Evolutionary conservation across 2,329 filamentous ascomycete genomes (phyloP).

Genomic region (Colletotrichum graminicola): DNA sequence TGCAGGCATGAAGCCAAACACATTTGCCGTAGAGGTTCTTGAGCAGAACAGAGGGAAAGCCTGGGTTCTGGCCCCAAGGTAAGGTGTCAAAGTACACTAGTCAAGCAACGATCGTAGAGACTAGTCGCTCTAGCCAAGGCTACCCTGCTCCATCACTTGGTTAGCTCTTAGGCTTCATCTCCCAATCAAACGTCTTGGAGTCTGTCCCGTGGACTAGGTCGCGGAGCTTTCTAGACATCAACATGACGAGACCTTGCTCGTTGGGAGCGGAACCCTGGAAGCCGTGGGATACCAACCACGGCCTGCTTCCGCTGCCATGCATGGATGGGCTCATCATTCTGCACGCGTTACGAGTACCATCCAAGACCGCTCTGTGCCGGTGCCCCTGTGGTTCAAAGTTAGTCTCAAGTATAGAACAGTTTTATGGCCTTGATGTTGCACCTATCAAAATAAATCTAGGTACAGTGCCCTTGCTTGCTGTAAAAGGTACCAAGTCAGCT

Average conservation of each 20-base stretch:
- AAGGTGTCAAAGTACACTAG: neutral
- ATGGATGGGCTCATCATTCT: conserved; percentile 1
- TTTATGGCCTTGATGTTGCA: neutral
- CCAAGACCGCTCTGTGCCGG: neutral
- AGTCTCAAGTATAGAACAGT: conserved; percentile 6
- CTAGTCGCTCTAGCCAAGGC: conserved; percentile 1
- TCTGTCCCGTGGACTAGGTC: neutral
- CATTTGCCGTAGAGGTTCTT: neutral
- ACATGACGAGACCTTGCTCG: neutral
- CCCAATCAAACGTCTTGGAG: neutral
- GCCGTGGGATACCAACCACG: conserved; percentile 10
- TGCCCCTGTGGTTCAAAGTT: conserved; percentile 1
- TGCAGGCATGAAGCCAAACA: neutral
- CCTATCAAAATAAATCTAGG: neutral
- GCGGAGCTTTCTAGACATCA: neutral
- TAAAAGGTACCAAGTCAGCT: conserved; percentile 12
- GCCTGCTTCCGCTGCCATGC: conserved; percentile 1
- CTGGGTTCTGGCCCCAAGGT: neutral
- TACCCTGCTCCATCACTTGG: no score
- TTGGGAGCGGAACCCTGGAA: neutral
- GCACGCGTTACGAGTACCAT: neutral
- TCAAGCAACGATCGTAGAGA: neutral
- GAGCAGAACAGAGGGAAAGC: neutral
- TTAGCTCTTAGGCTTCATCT: neutral
- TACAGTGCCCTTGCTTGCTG: neutral